Percentiles rank a stretch among this genome's conserved stretches.
Evolutionary conservation across 331 rosid species (phyloP).

Genomic region (Spiraea crenata): DNA sequence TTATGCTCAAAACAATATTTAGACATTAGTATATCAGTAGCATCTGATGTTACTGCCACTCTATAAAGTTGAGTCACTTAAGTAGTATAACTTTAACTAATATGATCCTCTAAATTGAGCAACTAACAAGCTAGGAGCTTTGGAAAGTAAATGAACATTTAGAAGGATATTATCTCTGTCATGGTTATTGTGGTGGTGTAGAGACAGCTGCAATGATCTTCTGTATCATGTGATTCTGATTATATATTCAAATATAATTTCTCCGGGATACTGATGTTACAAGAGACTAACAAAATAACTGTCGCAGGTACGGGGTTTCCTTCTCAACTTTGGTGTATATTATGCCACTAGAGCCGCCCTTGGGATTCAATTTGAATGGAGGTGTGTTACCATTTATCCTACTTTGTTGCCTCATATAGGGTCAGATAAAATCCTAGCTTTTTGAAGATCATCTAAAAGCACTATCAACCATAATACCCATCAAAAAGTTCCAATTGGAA

Average conservation of each 20-base stretch:
- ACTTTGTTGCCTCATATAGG: constrained; percentile 18
- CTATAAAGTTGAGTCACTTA: neutral
- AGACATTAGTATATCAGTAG: neutral
- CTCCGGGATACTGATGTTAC: neutral
- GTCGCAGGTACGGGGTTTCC: constrained; percentile 88
- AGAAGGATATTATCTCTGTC: neutral
- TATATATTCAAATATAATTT: no score
- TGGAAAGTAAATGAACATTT: constrained; percentile 4
- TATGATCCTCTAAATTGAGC: neutral
- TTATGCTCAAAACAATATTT: neutral
- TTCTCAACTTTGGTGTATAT: constrained; percentile 91
- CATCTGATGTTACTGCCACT: neutral
- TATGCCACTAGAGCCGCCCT: constrained; percentile 96
- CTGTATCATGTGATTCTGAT: neutral
- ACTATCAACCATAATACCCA: neutral
- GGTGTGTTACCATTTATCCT: constrained; percentile 49
- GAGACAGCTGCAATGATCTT: neutral
- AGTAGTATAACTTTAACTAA: neutral
- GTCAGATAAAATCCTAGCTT: constrained; percentile 9
- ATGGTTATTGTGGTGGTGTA: neutral
- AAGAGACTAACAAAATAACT: constrained; percentile 22
- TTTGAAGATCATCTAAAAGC: neutral
- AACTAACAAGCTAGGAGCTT: neutral
- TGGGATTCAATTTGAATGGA: constrained; percentile 91
- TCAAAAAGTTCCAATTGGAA: neutral